Conservation (phyloP, 2,329 filamentous ascomycete species). For the Fusarium sp. region DNA sequence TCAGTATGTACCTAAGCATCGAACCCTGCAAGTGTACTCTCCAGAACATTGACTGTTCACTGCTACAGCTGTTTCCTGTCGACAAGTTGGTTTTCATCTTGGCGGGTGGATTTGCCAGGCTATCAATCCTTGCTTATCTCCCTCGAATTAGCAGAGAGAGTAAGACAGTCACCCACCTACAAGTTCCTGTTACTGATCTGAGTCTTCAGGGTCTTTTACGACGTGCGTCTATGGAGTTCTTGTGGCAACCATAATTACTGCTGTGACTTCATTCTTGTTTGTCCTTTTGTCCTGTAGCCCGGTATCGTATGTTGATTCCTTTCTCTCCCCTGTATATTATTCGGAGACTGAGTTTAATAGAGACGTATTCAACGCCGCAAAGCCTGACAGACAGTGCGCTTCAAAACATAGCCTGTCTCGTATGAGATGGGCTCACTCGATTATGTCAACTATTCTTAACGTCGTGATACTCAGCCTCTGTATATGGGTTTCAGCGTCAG, state of each 20-base stretch:
- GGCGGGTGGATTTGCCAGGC: slow-evolving; percentile 34
- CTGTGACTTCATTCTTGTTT: slow-evolving; percentile 35
- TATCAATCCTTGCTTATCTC: slow-evolving; percentile 38
- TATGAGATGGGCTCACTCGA: slow-evolving; percentile 51
- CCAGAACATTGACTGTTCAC: background rate
- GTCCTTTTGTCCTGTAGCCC: slow-evolving; percentile 36
- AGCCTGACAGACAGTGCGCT: slow-evolving; percentile 28
- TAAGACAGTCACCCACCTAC: background rate
- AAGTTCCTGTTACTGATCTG: background rate
- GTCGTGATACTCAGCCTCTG: slow-evolving; percentile 49
- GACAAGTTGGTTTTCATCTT: slow-evolving; percentile 35
- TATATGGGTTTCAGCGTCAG: slow-evolving; percentile 51
- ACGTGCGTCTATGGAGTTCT: slow-evolving; percentile 23
- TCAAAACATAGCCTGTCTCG: slow-evolving; percentile 25
- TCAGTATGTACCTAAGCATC: slow-evolving; percentile 24
- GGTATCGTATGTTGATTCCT: slow-evolving; percentile 18
- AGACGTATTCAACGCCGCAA: slow-evolving; percentile 34
- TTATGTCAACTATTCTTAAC: slow-evolving; percentile 49
- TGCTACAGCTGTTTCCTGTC: slow-evolving; percentile 25
- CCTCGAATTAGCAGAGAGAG: slow-evolving; percentile 34
- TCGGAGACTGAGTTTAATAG: background rate
- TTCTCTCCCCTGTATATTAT: background rate
- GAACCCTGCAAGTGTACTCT: background rate
- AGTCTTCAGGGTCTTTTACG: slow-evolving; percentile 21
- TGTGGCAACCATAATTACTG: slow-evolving; percentile 14